phyloP scores from a whole-genome alignment of 306 rosid species.

The Citrullus amarus region DNA sequence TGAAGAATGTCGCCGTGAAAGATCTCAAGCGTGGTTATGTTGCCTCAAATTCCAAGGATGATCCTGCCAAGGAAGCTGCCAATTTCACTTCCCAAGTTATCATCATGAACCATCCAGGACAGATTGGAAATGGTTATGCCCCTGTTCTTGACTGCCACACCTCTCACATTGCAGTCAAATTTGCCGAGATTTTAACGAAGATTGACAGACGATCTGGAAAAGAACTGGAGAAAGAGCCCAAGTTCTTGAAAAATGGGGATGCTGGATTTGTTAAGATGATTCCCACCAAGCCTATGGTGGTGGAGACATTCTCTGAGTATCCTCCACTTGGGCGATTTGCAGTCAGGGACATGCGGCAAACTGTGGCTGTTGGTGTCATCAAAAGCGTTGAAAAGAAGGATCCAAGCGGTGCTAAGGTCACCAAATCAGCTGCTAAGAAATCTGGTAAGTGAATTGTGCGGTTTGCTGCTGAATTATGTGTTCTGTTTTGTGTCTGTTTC shows the following conservation, averaged over 20 bases:
- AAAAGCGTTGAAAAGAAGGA: constrained; percentile 91
- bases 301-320: constrained; percentile 67
- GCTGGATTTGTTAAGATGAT: constrained; percentile 78
- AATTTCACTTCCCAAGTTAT: constrained; percentile 75
- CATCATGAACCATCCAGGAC: constrained; percentile 92
- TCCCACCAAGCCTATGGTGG: constrained; percentile 89
- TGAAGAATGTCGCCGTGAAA: constrained; percentile 88
- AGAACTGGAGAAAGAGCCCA: constrained; percentile 83
- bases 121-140: constrained; percentile 82
- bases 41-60: constrained; percentile 86
- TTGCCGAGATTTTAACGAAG: constrained; percentile 60
- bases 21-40: constrained; percentile 90
- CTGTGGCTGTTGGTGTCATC: constrained; percentile 89
- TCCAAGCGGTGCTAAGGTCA: constrained; percentile 52
- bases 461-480: constrained; percentile 19
- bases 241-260: constrained; percentile 78
- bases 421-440: constrained; percentile 75
- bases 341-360: constrained; percentile 88
- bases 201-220: constrained; percentile 85
- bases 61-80: constrained; percentile 88
- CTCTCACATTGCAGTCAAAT: constrained; percentile 78
- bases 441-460: constrained; percentile 47
- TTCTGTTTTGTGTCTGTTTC: neutral
- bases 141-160: constrained; percentile 91
- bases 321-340: constrained; percentile 92